Conservation (phyloP, 345 rosid species). For the Eucalyptus lansdowneana region DNA sequence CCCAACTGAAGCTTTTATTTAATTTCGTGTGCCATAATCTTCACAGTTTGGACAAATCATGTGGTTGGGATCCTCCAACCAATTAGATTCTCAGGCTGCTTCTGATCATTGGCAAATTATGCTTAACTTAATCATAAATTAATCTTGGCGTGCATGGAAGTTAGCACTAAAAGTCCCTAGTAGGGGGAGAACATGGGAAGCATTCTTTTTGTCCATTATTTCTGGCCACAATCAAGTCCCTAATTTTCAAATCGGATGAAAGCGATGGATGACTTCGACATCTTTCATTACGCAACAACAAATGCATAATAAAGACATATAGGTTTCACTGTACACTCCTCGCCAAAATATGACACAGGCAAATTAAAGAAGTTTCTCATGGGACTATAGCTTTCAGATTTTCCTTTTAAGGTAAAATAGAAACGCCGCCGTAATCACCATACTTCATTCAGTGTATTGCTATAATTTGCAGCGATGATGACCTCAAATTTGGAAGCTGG, state of each 20-base stretch:
- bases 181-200: neutral
- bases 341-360: neutral
- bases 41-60: neutral
- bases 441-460: too few relatives aligned
- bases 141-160: neutral
- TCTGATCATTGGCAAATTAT: neutral
- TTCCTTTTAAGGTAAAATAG: neutral
- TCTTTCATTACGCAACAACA: neutral
- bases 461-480: neutral
- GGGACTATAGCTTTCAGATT: neutral
- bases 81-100: neutral
- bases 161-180: neutral
- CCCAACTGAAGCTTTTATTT: neutral
- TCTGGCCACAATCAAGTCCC: neutral
- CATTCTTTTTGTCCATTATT: neutral
- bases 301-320: neutral
- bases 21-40: neutral
- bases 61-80: neutral
- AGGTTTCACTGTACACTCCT: neutral
- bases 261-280: neutral
- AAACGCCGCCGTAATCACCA: neutral
- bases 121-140: neutral
- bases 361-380: neutral
- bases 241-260: neutral
- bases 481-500: constrained; percentile 9